Evolutionary conservation across 371 early-diverging fungal genomes (phyloP).

Genomic region (Lichtheimia corymbifera): DNA sequence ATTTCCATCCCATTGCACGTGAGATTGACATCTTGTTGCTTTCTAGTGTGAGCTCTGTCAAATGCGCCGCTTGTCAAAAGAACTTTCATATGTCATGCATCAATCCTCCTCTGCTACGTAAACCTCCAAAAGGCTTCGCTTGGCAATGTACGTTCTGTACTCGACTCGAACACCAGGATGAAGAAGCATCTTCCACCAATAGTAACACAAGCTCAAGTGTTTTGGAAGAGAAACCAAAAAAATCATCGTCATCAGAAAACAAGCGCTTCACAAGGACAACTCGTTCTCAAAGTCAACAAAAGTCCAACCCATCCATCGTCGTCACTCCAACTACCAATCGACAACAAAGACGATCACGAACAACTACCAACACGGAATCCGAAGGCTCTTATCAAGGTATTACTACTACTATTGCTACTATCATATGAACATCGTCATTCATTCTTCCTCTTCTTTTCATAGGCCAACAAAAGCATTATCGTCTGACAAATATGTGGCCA

Average conservation of each 20-base stretch:
- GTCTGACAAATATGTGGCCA: slow-evolving; percentile 76
- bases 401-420: too few species aligned
- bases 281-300: slow-evolving; percentile 2
- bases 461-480: slow-evolving; percentile 4
- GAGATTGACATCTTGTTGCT: background rate
- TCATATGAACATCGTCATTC: too few species aligned
- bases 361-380: too few species aligned
- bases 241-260: background rate
- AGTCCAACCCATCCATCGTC: background rate
- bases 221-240: background rate
- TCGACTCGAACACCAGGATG: slow-evolving; percentile 17
- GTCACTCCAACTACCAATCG: background rate
- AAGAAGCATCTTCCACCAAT: too few species aligned
- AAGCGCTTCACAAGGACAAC: background rate
- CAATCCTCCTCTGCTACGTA: slow-evolving; percentile 71
- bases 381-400: too few species aligned
- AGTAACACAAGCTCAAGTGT: too few species aligned
- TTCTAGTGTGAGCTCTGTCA: slow-evolving; percentile 57
- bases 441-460: background rate
- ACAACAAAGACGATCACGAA: background rate
- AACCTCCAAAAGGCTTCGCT: slow-evolving; percentile 80
- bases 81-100: slow-evolving; percentile 78
- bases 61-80: slow-evolving; percentile 72
- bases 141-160: slow-evolving; percentile 82
- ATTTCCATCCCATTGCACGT: background rate